Percentiles rank a stretch among this genome's conserved stretches.
phyloP scores from a whole-genome alignment of 1,139 yeast species.

The Ashbya aceris region DNA sequence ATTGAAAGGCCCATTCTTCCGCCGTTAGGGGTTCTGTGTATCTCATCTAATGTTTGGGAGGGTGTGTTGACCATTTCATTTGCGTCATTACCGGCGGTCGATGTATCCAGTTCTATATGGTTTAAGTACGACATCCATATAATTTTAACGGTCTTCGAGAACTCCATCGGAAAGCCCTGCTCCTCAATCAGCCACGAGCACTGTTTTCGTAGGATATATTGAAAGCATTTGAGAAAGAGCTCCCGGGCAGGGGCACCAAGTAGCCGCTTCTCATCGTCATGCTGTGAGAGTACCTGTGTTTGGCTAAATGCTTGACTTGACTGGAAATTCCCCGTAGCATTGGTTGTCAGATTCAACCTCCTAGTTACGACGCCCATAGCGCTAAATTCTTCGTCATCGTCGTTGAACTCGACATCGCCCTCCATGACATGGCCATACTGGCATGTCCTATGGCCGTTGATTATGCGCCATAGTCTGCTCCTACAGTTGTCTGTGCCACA shows the following conservation, averaged over 20 bases:
- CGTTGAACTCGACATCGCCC: constrained; percentile 68
- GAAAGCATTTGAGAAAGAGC: constrained; percentile 44
- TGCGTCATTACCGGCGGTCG: constrained; percentile 10
- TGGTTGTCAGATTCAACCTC: constrained; percentile 41
- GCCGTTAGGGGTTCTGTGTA: neutral
- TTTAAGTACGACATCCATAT: constrained; percentile 42
- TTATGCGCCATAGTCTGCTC: constrained; percentile 58
- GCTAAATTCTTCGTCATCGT: constrained; percentile 53
- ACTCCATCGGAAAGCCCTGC: constrained; percentile 30
- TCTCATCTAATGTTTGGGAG: neutral
- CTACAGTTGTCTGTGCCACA: constrained; percentile 91
- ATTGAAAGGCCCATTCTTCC: constrained; percentile 15
- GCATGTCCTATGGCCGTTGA: constrained; percentile 75
- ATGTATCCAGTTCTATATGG: constrained; percentile 20
- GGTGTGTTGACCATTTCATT: constrained; percentile 4
- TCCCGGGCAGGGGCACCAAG: constrained; percentile 48
- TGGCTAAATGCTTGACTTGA: constrained; percentile 22
- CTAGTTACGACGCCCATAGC: constrained; percentile 41
- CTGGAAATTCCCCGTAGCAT: constrained; percentile 27
- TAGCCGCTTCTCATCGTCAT: constrained; percentile 26
- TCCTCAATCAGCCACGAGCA: constrained; percentile 33
- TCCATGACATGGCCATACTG: constrained; percentile 85
- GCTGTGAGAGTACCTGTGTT: constrained; percentile 14
- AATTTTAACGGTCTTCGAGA: constrained; percentile 38
- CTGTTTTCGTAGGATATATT: constrained; percentile 45